Base-by-base conservation (phyloP, 2,329 filamentous ascomycete genomes). In the Diplocarpon mali region DNA sequence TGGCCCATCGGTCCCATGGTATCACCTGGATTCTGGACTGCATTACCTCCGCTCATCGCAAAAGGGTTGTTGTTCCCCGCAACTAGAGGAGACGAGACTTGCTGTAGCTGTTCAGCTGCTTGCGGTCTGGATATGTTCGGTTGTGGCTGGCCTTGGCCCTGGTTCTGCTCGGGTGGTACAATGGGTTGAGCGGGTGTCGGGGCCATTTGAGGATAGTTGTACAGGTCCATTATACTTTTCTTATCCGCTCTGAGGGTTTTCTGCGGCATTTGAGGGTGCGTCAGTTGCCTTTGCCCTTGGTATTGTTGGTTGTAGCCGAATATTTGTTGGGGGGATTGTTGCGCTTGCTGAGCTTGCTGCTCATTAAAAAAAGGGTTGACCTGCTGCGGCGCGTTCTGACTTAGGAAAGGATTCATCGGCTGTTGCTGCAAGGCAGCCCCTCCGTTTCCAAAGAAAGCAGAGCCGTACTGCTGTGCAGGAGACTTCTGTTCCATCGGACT, bases 161-260 rank as follows among this genome's bases (percentile, higher is more conserved):
- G 45, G 24, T 48, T 38, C 28, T 53, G 50, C 15, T 45, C 32
- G 11, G 46, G 40, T 34, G 53, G 49, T n/a, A 44, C 46, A 13
- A 43, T 16, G 15, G 50, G 46, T 20, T 50, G 47, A 17, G 46
- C 40, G 27, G 50, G 50, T 8, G 48, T 48, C n/a, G 60, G 58
- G 24, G 59, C 59, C 27, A 60, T 38, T 46, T 63, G 60, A 31
- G 60, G 58, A 24, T 60, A 74, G 58, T 76, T 79, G 46, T 85
- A 90, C 10, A 92, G 64, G 5, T 85, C 81, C 62, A 90, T 69
- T 47, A 92, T 90, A 4, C 81, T 81, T 2, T 75, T 76, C 51
- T 84, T 89, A 56, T 87, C 78, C 27, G 79, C 71, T 28, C 73
- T 68, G 35, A 67, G 67, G 13, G 69, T 67, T 40, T 68, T 66